phyloP scores from a whole-genome alignment of 2,329 filamentous ascomycete species.

The Furcasterigmium furcatum region DNA sequence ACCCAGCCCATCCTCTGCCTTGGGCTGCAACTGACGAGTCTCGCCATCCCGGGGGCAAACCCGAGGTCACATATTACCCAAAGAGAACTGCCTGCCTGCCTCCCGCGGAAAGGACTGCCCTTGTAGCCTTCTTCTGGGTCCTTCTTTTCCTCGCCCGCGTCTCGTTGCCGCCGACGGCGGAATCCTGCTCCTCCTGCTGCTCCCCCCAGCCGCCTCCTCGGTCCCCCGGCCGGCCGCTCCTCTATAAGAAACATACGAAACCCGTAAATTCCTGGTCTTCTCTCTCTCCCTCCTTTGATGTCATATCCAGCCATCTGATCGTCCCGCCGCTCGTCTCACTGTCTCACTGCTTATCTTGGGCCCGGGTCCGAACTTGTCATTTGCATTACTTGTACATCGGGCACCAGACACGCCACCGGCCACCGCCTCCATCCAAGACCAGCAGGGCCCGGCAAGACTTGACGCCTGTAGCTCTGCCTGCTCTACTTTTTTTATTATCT shows the following conservation, averaged over 20 bases:
- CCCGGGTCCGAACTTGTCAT: neutral
- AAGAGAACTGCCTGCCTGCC: too few relatives aligned
- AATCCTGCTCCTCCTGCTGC: neutral
- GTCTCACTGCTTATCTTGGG: neutral
- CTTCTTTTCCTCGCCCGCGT: neutral
- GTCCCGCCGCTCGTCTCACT: neutral
- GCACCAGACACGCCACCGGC: neutral
- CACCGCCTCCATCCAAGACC: too few relatives aligned
- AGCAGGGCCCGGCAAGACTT: too few relatives aligned
- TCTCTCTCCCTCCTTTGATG: neutral
- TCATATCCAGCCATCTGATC: neutral
- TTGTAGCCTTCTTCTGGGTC: neutral
- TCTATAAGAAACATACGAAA: neutral
- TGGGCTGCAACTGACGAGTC: too few relatives aligned
- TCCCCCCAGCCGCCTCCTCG: neutral
- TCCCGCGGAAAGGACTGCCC: too few relatives aligned
- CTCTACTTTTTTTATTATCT: neutral
- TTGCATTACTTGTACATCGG: neutral
- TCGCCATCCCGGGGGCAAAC: too few relatives aligned
- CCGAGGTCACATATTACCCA: too few relatives aligned
- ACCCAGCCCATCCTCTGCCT: too few relatives aligned
- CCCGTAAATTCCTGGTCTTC: neutral
- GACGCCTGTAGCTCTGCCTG: neutral
- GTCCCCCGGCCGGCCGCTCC: neutral
- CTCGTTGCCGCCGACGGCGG: neutral